Evolutionary conservation across 805 yeast genomes (phyloP).

Genomic region (Spathaspora arborariae): DNA sequence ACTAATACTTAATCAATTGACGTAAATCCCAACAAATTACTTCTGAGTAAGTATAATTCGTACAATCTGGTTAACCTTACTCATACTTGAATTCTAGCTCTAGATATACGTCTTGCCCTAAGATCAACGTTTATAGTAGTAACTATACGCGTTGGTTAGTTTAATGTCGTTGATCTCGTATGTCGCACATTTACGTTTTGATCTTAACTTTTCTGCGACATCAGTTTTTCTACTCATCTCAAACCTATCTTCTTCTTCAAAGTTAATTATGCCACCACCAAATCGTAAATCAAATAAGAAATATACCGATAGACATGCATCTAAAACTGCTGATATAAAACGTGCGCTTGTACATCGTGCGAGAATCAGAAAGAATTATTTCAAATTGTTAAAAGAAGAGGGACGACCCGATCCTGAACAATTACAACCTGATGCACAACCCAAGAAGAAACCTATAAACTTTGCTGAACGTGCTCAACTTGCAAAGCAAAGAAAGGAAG

Average conservation of each 20-base stretch:
- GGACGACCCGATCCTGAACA: constrained; percentile 33
- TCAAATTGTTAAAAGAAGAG: constrained; percentile 72
- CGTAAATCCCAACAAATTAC: too few relatives aligned
- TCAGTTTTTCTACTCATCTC: not conserved
- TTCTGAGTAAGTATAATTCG: too few relatives aligned
- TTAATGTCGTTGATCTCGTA: not conserved
- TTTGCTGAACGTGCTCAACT: constrained; percentile 44
- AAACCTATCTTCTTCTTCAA: not conserved
- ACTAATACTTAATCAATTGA: too few relatives aligned
- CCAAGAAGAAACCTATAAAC: constrained; percentile 25
- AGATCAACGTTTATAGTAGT: too few relatives aligned
- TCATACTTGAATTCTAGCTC: too few relatives aligned
- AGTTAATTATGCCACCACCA: not conserved
- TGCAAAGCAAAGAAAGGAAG: constrained; percentile 46
- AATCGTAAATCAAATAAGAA: constrained; percentile 4
- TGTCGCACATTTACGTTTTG: not conserved
- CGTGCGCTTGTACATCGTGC: constrained; percentile 76
- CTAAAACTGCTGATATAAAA: constrained; percentile 62
- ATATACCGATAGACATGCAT: constrained; percentile 23
- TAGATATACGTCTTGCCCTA: too few relatives aligned
- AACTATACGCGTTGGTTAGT: too few relatives aligned
- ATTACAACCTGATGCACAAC: constrained; percentile 13
- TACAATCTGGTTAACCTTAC: too few relatives aligned
- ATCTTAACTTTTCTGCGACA: not conserved
- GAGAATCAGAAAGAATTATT: constrained; percentile 73